A percentile compares a stretch with the other conserved stretches of the same genome.
Evolutionary conservation across 2,329 filamentous ascomycete species (phyloP).

Genomic region (Bipolaris zeicola): DNA sequence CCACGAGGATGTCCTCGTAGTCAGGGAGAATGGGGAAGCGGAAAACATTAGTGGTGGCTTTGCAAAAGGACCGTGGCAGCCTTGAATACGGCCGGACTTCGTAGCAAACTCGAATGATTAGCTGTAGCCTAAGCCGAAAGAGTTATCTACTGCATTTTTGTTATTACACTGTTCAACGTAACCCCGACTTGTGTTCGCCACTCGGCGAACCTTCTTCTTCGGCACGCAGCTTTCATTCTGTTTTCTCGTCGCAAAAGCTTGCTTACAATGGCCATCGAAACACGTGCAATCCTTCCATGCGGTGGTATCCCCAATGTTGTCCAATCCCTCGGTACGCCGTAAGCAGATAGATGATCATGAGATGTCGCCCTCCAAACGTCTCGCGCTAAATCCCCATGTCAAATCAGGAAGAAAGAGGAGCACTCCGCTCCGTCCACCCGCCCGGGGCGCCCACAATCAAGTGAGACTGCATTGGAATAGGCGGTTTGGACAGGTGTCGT

Average conservation of each 20-base stretch:
- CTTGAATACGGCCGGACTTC: conserved; percentile 32
- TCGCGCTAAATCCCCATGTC: conserved; percentile 25
- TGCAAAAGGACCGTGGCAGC: conserved; percentile 61
- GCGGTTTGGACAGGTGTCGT: conserved; percentile 4
- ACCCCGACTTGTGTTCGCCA: not conserved
- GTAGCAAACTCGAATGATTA: not conserved
- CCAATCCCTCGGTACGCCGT: conserved; percentile 14
- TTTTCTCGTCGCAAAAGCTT: not conserved
- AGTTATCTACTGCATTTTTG: not conserved
- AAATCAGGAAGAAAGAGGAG: conserved; percentile 16
- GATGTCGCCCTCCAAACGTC: conserved; percentile 23
- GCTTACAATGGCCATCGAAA: conserved; percentile 1
- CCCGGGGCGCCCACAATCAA: not conserved
- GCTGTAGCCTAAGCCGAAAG: not conserved
- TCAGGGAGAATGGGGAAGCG: conserved; percentile 59
- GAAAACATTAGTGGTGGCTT: conserved; percentile 61
- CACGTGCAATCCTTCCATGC: conserved; percentile 14
- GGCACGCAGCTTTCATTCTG: not conserved
- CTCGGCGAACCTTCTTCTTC: not conserved
- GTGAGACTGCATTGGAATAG: not conserved
- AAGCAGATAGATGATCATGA: conserved; percentile 20
- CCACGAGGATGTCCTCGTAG: conserved; percentile 66
- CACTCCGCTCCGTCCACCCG: conserved; percentile 9
- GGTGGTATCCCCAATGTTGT: conserved; percentile 26
- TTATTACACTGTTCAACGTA: not conserved